Conservation (phyloP, 805 yeast species). For the Candida ponderosae region DNA sequence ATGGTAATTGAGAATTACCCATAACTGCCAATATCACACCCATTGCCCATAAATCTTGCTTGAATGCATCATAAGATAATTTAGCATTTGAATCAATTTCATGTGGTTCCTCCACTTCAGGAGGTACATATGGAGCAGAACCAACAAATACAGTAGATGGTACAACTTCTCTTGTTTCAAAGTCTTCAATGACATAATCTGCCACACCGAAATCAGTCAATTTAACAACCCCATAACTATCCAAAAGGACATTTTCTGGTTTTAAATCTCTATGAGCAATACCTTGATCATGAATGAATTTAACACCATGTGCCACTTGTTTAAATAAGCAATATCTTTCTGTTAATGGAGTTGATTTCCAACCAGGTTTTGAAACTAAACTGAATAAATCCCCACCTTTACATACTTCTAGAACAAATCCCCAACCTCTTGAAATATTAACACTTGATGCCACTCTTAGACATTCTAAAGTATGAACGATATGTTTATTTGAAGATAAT, state of each 20-base stretch:
- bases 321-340: conserved; percentile 65
- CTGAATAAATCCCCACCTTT: conserved; percentile 54
- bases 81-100: conserved; percentile 24
- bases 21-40: conserved; percentile 63
- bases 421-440: conserved; percentile 63
- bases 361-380: conserved; percentile 45
- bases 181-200: conserved; percentile 49
- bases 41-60: conserved; percentile 66
- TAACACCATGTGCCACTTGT: conserved; percentile 56
- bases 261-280: conserved; percentile 69
- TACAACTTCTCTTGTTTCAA: conserved; percentile 31
- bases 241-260: conserved; percentile 65
- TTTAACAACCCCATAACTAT: conserved; percentile 52
- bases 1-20: conserved; percentile 53
- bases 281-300: conserved; percentile 55
- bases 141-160: conserved; percentile 49
- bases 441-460: conserved; percentile 50
- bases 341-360: conserved; percentile 41
- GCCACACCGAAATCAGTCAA: conserved; percentile 75
- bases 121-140: conserved; percentile 76
- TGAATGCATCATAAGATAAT: conserved; percentile 55
- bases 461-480: conserved; percentile 46
- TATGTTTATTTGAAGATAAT: conserved; percentile 49
- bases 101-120: conserved; percentile 57
- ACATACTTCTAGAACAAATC: conserved; percentile 60